Base-by-base conservation (phyloP, 768 basidiomycete genomes). In the Hypsizygus marmoreus region DNA sequence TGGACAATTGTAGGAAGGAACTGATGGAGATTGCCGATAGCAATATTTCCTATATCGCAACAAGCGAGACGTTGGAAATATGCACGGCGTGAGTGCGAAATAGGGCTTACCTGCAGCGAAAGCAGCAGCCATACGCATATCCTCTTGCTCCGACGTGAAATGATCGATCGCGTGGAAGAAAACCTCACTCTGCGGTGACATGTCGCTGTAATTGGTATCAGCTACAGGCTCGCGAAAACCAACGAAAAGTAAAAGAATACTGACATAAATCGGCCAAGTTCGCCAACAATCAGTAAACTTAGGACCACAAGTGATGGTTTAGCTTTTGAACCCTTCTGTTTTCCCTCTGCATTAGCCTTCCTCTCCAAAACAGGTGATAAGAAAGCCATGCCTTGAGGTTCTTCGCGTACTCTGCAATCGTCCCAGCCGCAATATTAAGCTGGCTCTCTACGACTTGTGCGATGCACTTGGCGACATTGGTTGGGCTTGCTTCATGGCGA, bases 61-160 rank as follows among this genome's bases (percentile, higher is more conserved):
- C 10, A 37, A 22, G 25, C 22, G 12, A 20, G 5, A 19, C 39
- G 17, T 35, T 23, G 16, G 59, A n/a, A n/a, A n/a, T n/a, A n/a
- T n/a, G n/a, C n/a, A n/a, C n/a, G n/a, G n/a, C n/a, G n/a, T n/a
- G n/a, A n/a, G n/a, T n/a, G n/a, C n/a, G n/a, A n/a, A n/a, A n/a
- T n/a, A n/a, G n/a, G n/a, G n/a, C 77, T 48, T 56, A 86, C 92
- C 92, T 25, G 90, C 90, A 40, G 97, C 91, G 57, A 97, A 97
- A 0, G 97, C 92, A 26, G 95, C 95, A 26, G 95, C 91, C 25
- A 89, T 81, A 34, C 93, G 79, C 11, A 92, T 76, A 33, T 95
- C 91, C 62, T 98, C 95, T 47, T 88, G 81, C 28, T 89, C 84
- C 1, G 82, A 75, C 3, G 76, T 68, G 62, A 97, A 95, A 48